These are phyloP conservation scores for Trametopsis cervina DNA, from an alignment of 768 basidiomycete genomes.

Conservation along the genomic window DNA sequence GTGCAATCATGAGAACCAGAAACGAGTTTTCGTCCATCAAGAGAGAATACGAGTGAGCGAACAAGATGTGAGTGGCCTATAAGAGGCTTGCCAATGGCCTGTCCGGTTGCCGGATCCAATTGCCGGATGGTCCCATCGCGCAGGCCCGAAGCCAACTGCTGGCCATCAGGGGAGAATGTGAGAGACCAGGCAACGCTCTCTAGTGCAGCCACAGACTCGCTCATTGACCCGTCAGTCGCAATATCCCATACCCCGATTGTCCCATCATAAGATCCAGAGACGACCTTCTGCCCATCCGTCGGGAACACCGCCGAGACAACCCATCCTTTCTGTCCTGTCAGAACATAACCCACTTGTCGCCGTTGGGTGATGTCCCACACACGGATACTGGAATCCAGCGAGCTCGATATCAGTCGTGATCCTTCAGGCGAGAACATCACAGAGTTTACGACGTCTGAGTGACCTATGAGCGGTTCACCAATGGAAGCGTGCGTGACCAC, in stretches of 20 bases:
- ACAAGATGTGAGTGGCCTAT: conserved; percentile 10
- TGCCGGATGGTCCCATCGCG: neutral
- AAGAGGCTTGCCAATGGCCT: neutral
- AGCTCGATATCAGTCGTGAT: conserved; percentile 15
- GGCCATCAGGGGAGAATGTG: neutral
- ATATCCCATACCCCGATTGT: neutral
- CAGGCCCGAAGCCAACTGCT: neutral
- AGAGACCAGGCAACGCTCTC: neutral
- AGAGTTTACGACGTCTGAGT: too few relatives aligned
- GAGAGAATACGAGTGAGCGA: conserved; percentile 16
- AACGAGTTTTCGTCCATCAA: conserved; percentile 17
- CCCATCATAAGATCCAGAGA: neutral
- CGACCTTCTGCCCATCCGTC: conserved; percentile 14
- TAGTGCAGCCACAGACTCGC: neutral
- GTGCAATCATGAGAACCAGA: conserved; percentile 18
- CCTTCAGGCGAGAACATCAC: conserved; percentile 21
- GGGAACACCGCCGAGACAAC: conserved; percentile 33
- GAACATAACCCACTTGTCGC: conserved; percentile 8
- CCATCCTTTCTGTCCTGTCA: conserved; percentile 14
- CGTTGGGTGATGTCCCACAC: conserved; percentile 21
- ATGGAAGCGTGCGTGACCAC: too few relatives aligned
- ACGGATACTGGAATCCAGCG: conserved; percentile 14
- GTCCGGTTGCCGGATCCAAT: neutral
- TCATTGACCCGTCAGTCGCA: too few relatives aligned
- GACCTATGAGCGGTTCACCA: too few relatives aligned